Evolutionary conservation across 306 rosid species (phyloP), one percentile per base, ranked within the genome.

Genomic region (Casuarina glauca): DNA sequence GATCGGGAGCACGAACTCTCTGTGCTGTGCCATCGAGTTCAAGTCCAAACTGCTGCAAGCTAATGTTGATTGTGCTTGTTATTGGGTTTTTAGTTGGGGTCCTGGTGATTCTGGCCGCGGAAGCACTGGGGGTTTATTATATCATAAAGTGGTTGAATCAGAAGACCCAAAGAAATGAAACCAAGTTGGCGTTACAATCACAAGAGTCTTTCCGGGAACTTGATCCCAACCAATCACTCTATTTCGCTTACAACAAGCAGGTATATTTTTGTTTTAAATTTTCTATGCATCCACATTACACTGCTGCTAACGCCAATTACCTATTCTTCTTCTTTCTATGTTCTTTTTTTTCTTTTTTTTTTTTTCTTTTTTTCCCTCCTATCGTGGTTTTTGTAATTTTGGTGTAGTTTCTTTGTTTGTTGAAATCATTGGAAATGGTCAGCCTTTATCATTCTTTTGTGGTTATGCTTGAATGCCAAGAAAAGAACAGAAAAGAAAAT

Each of bases 1-100:
- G 74, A 46, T 57, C 44, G n/a, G 58, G 15, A 12, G 61, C 50
- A 55, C 49, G 64, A 38, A 3, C 26, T 20, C 26, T 26, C 32
- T 26, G 32, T 20, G 11, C 64, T 20, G 35, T 9, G 39, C 38
- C 32, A 26, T 26, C 26, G 39, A 70, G 57, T 52, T 61, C 52
- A 38, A 41, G 20, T 26, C 15, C 10, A 55, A 43, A 48, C 67
- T 32, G 68, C 70, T 76, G 88, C 49, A 26, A 84, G 89, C 15
- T 83, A 58, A 76, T 54, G 80, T 82, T 81, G 60, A 72, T 61
- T 6, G 83, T 82, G 86, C 74, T 91, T 74, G 39, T 90, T 13
- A 6, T 91, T 19, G 98, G 97, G 32, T 90, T 95, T 76, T 41
- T 79, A 53, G 82, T 90, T 73, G 99, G 99, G 75, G 93, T 79